Evolutionary conservation across 1,284 basidiomycete genomes (phyloP).

Genomic region (Apiotrichum akiyoshidainum): DNA sequence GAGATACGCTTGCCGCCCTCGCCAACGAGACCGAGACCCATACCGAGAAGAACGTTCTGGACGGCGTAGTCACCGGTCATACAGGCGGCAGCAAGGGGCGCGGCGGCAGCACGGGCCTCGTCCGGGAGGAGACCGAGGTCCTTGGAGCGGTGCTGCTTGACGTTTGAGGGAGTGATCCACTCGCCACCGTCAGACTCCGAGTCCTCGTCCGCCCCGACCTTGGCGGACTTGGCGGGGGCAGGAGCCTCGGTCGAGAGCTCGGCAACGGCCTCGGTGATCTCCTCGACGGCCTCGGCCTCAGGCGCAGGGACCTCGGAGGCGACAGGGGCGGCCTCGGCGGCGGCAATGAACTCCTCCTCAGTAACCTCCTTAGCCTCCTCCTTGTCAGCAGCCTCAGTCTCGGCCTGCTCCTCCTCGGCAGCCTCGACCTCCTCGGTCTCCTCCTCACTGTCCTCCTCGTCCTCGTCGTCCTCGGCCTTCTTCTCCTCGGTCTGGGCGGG

Average conservation of each 20-base stretch:
- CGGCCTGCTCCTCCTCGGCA: slow-evolving; percentile 8
- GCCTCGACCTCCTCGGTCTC: slow-evolving; percentile 41
- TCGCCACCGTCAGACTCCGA: slow-evolving; percentile 78
- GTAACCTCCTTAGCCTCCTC: slow-evolving; percentile 15
- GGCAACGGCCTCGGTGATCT: slow-evolving; percentile 7
- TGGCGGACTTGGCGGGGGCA: slow-evolving; percentile 11
- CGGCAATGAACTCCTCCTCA: too few species aligned
- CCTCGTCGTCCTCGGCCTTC: slow-evolving; percentile 37
- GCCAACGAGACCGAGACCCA: slow-evolving; percentile 88
- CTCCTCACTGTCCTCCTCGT: slow-evolving; percentile 48
- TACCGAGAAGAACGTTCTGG: slow-evolving; percentile 95
- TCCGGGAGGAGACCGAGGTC: slow-evolving; percentile 75
- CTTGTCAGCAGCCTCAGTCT: slow-evolving; percentile 2
- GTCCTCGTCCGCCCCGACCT: slow-evolving; percentile 49
- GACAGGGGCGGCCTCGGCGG: neutral
- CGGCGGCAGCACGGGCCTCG: slow-evolving; percentile 14
- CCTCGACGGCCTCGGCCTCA: slow-evolving; percentile 10
- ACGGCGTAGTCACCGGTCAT: slow-evolving; percentile 99
- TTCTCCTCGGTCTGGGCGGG: slow-evolving; percentile 42
- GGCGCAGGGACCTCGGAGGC: slow-evolving; percentile 14
- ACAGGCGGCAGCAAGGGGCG: slow-evolving; percentile 62
- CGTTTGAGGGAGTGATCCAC: slow-evolving; percentile 95
- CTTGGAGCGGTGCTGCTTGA: slow-evolving; percentile 79
- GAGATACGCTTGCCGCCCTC: slow-evolving; percentile 86
- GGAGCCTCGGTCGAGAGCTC: slow-evolving; percentile 8